Base-by-base conservation (phyloP, 2,329 filamentous ascomycete species). In the Xylariales sp. region DNA sequence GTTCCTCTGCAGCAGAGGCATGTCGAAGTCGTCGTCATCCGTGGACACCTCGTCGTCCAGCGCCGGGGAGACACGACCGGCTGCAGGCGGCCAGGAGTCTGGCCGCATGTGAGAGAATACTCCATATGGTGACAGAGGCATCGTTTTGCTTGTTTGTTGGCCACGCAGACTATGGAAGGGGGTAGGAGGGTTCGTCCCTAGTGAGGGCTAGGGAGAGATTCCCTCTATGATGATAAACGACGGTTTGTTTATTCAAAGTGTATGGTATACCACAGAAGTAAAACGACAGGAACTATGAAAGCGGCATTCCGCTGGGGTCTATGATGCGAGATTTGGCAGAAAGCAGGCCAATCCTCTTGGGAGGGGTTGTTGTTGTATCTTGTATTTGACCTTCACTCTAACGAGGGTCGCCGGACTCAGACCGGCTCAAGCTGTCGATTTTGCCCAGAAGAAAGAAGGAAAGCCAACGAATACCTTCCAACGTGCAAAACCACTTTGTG, bases 31-130 rank as follows among this genome's bases (percentile, higher is more conserved):
- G 17, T 70, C 63, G 27, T 73, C 66, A 37, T 72, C 63, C 15
- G 67, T 63, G 16, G 66, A 65, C 32, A 66, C 46, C 44, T 64
- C 60, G 39, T 63, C 62, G 30, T 67, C 63, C 17, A 64, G 49
- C 35, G 62, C 61, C 12, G 65, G 66, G 31, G 62, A 62, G 18
- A 75, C 60, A 30, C 63, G 66, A 44, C 73, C 57, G 46, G 69
- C 69, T n/a, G 69, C 70, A 3, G 72, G 68, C 14, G 72, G 67
- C 71, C 70, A 78, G 13, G 70, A 71, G 48, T 70, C 70, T 44
- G 65, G 60, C 40, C 56, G 62, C 41, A 59, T 58, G 42, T 52
- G 51, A 37, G 59, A 38, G 28, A 50, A 38, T 21, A 44, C 42
- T 37, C 43, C 37, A 5, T 41, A 39, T 37, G 53, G 49, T 30